Percentiles rank a stretch among this genome's conserved stretches.
Conservation (phyloP, 2,329 filamentous ascomycete species). For the Claviceps fusiformis region DNA sequence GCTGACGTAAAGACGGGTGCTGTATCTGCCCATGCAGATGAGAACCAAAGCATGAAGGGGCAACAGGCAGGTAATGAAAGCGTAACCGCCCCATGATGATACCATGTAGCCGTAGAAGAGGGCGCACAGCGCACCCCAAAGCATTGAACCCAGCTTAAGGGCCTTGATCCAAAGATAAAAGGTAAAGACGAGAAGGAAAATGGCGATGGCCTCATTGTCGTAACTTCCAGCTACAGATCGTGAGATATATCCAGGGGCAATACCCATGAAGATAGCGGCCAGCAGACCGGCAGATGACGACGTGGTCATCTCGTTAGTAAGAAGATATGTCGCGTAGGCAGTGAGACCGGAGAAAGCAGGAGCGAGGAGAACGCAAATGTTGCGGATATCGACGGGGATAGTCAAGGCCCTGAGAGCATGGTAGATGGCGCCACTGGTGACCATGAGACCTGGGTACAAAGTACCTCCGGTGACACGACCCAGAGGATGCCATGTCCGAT, state of each 20-base stretch:
- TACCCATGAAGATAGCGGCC: conserved; percentile 93
- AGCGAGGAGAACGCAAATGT: conserved; percentile 93
- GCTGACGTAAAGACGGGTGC: conserved; percentile 82
- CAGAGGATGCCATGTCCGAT: conserved; percentile 98
- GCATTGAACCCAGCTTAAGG: conserved; percentile 86
- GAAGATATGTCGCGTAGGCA: conserved; percentile 80
- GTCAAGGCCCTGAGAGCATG: conserved; percentile 80
- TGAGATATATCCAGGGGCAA: conserved; percentile 93
- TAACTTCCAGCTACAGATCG: conserved; percentile 96
- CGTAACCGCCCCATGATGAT: conserved; percentile 97
- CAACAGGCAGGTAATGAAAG: conserved; percentile 96
- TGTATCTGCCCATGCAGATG: conserved; percentile 94
- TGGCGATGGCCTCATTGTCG: conserved; percentile 98
- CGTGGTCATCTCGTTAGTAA: conserved; percentile 95
- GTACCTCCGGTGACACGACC: conserved; percentile 97
- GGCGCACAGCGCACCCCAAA: conserved; percentile 90
- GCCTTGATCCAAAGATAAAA: conserved; percentile 99
- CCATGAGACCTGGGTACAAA: conserved; percentile 97
- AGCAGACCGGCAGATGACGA: conserved; percentile 89
- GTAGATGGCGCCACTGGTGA: conserved; percentile 95
- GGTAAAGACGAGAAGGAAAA: conserved; percentile 95
- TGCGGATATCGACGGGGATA: conserved; percentile 92
- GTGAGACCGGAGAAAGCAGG: conserved; percentile 91
- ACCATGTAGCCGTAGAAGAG: conserved; percentile 99
- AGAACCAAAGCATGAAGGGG: conserved; percentile 89